Conservation (phyloP, 176 grass and related monocot species). For the Aegilops longissima region DNA sequence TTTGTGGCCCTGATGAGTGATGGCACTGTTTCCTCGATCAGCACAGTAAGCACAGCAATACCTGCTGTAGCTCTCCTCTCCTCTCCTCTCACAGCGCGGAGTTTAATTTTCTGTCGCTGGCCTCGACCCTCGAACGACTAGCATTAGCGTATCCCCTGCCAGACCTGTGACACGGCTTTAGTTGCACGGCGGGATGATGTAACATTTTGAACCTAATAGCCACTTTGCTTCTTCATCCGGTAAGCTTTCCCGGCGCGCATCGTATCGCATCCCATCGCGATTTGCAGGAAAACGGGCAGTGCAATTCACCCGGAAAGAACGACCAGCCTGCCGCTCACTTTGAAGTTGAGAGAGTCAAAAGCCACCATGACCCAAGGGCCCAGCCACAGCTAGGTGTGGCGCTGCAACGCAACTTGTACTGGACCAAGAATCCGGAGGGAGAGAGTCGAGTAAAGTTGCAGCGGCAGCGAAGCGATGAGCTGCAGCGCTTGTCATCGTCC, state of each 20-base stretch:
- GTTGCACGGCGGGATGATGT: neutral
- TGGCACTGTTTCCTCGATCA: too few relatives aligned
- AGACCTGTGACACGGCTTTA: neutral
- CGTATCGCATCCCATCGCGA: too few relatives aligned
- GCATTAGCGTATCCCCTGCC: neutral
- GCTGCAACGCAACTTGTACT: conserved; percentile 17
- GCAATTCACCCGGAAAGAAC: conserved; percentile 28
- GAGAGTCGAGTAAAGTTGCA: neutral
- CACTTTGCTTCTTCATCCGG: neutral
- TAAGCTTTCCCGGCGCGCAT: neutral
- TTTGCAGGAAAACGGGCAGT: conserved; percentile 11
- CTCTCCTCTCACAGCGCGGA: neutral
- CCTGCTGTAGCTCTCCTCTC: neutral
- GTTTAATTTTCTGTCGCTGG: neutral
- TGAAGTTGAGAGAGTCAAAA: neutral
- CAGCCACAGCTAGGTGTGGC: neutral
- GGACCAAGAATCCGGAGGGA: neutral
- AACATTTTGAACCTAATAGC: conserved; percentile 28
- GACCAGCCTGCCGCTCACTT: neutral
- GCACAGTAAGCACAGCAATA: neutral
- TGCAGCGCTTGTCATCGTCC: neutral
- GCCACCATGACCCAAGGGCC: neutral
- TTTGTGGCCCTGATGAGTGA: too few relatives aligned
- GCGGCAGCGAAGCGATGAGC: neutral
- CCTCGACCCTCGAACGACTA: too few relatives aligned